Base-by-base conservation (phyloP, 2,329 filamentous ascomycete genomes). In the Colletotrichum noveboracense region DNA sequence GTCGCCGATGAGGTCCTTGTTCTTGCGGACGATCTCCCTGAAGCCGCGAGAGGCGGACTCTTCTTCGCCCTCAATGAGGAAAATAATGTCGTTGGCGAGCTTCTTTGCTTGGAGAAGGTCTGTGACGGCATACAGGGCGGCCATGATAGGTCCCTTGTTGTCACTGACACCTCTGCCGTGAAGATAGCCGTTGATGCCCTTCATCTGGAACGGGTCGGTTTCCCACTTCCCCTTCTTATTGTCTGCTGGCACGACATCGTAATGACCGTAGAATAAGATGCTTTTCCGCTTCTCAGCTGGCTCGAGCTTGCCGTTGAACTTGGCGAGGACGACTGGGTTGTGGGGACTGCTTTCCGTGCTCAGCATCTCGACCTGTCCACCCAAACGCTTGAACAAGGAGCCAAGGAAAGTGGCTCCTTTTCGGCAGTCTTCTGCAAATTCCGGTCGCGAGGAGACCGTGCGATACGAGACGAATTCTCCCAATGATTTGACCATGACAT, bases 81-180 rank as follows among this genome's bases (percentile, higher is more conserved):
- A 99, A 32, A 98, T 90, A 71, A 99, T 93, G 79, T 99, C 96
- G 52, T 96, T 96, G 68, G 94, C 93, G 2, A 99, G 89, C 21
- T 91, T 90, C 79, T 98, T 95, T n/a, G 94, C 92, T 77, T 96
- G 93, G 78, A 95, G 92, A 5, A 99, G 87, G 80, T 98, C 96
- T 0, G 96, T 95, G 2, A 97, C 96, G 0, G 96, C 97, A 81
- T 97, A 98, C 0, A 99, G 89, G 2, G 97, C 97, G 3, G 97
- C 96, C 81, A 99, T 92, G 76, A 98, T 95, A 0, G 97, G 97
- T 0, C 97, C 97, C 84, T 99, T 99, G 86, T 99, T 98, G 84
- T 99, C 97, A 64, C 96, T 97, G 16, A 97, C 95, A n/a, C 97
- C 97, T 80, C 97, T 94, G 4, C 97, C 97, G 78, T 99, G 98